Conservation (phyloP, 805 yeast species). For the Candida nanaspora region DNA sequence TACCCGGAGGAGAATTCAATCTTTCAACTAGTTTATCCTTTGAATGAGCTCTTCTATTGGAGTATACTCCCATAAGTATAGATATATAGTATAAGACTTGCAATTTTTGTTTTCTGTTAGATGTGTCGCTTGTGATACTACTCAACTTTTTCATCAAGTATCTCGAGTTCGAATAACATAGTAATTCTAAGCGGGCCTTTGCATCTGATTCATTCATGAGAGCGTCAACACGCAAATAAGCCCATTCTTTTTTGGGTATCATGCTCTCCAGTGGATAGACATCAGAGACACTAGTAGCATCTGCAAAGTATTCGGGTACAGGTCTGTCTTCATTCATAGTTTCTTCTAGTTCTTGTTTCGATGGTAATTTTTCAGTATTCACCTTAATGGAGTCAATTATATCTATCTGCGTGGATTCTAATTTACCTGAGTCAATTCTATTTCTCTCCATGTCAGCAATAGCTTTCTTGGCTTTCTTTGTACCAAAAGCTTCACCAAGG, state of each 20-base stretch:
- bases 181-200: conserved; percentile 42
- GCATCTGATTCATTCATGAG: conserved; percentile 47
- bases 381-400: conserved; percentile 74
- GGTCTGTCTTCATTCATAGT: conserved; percentile 65
- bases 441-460: conserved; percentile 75
- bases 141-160: conserved; percentile 45
- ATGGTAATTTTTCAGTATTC: conserved; percentile 67
- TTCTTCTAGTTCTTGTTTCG: conserved; percentile 54
- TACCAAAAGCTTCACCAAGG: conserved; percentile 94
- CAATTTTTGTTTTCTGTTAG: conserved; percentile 45
- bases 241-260: conserved; percentile 61
- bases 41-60: conserved; percentile 58
- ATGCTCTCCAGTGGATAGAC: conserved; percentile 69
- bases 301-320: conserved; percentile 68
- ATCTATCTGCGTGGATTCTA: conserved; percentile 62
- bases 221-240: conserved; percentile 56
- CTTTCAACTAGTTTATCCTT: conserved; percentile 51
- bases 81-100: conserved; percentile 78
- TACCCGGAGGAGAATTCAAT: conserved; percentile 73
- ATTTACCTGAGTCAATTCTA: conserved; percentile 75
- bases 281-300: conserved; percentile 79
- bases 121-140: conserved; percentile 28
- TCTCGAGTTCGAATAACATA: conserved; percentile 56
- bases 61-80: conserved; percentile 71
- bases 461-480: conserved; percentile 91